A percentile compares a stretch with the other conserved stretches of the same genome.
phyloP scores from a whole-genome alignment of 176 grass and related monocot genomes.

The Pharus latifolius region DNA sequence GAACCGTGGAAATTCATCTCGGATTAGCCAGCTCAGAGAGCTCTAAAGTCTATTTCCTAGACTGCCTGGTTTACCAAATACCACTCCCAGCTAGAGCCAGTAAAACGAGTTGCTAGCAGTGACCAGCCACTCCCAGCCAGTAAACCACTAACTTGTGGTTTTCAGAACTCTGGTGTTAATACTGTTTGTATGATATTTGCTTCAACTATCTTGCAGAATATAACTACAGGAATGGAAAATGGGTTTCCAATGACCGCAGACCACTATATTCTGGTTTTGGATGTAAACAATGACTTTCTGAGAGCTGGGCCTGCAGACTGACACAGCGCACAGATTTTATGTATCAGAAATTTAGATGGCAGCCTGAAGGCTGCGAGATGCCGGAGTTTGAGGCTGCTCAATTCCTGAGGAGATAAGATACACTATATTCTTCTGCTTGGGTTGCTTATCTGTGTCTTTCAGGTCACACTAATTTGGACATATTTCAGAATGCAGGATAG shows the following conservation, averaged over 20 bases:
- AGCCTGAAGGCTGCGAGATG: slow-evolving; percentile 67
- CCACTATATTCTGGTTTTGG: slow-evolving; percentile 76
- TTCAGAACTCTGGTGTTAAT: no score
- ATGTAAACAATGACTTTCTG: slow-evolving; percentile 80
- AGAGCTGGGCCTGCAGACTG: slow-evolving; percentile 81
- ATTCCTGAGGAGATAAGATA: slow-evolving; percentile 53
- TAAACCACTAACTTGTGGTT: no score
- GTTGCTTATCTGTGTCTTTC: no score
- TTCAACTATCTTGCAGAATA: slow-evolving; percentile 39
- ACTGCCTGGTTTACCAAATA: no score
- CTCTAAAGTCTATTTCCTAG: no score
- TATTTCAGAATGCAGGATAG: slow-evolving; percentile 91
- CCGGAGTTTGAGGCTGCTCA: slow-evolving; percentile 50
- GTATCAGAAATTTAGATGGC: slow-evolving; percentile 84
- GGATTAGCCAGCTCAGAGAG: no score
- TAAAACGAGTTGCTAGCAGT: no score
- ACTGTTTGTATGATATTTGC: slow-evolving; percentile 13
- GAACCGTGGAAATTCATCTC: no score
- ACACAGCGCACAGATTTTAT: slow-evolving; percentile 67
- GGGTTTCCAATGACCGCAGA: slow-evolving; percentile 52
- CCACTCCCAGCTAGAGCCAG: no score
- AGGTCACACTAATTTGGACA: no score
- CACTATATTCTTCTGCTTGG: not conserved
- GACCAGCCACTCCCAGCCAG: no score
- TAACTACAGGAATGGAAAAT: slow-evolving; percentile 67